Conservation (phyloP, 345 rosid species). For the Eucalyptus coolabah region DNA sequence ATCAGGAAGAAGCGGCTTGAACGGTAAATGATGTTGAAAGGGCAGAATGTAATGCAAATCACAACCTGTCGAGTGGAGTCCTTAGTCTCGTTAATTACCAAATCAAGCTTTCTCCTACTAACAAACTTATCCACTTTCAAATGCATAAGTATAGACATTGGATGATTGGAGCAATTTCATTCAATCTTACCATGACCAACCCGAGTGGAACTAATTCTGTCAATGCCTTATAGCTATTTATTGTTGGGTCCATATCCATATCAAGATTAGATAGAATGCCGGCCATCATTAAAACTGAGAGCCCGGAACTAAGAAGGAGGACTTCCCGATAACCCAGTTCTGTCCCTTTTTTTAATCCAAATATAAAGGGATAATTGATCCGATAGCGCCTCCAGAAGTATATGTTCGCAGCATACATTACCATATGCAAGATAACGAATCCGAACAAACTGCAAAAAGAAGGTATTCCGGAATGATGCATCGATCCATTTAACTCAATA, state of each 20-base stretch:
- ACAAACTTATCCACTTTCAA: neutral
- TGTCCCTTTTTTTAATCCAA: slow-evolving; percentile 62
- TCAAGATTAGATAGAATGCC: slow-evolving; percentile 48
- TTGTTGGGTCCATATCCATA: slow-evolving; percentile 28
- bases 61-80: slow-evolving; percentile 12
- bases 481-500: neutral
- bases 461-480: neutral
- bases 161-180: neutral
- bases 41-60: slow-evolving; percentile 32
- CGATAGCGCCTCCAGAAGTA: slow-evolving; percentile 42
- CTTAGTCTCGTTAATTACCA: neutral
- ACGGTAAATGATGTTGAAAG: slow-evolving; percentile 36
- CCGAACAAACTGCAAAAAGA: slow-evolving; percentile 17
- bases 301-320: slow-evolving; percentile 30
- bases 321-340: slow-evolving; percentile 44
- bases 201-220: slow-evolving; percentile 46
- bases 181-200: slow-evolving; percentile 32
- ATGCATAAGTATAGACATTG: neutral
- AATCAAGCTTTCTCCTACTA: neutral
- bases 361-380: slow-evolving; percentile 59
- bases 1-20: neutral
- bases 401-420: slow-evolving; percentile 35
- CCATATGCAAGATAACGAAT: slow-evolving; percentile 32
- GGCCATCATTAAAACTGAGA: slow-evolving; percentile 1
- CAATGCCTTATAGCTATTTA: slow-evolving; percentile 17